Evolutionary conservation across 1,139 yeast species (phyloP), one percentile per base, ranked within the genome.

Genomic region (Starmera stellimalicola): DNA sequence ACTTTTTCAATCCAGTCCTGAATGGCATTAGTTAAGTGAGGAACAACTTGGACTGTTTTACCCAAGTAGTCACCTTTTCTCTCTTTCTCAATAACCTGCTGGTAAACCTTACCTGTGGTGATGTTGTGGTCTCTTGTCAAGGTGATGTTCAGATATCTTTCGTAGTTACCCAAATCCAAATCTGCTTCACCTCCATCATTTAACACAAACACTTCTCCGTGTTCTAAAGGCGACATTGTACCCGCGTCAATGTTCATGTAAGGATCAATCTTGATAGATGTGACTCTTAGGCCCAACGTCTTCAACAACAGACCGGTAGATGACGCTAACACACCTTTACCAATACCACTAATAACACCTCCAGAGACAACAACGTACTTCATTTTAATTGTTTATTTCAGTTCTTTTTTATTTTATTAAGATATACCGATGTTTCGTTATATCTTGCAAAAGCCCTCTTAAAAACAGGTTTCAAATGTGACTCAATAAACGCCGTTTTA

Each of bases 181-280:
- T 91, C 99, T 33, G 91, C 95, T 62, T 91, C 98, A 48, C 98
- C 99, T 61, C 99, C 99, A 58, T 91, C 99, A 58, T 91, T 83
- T 53, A 91, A 70, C 34, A 93, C 97, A 57, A 88, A 91, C 59
- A 95, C 95, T 61, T 91, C 99, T 44, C 99, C 99, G 56, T 91
- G 99, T 60, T 91, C 99, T 56, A 91, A 69, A 17, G 99, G 99
- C 29, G 95, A 84, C 98, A 91, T 91, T 35, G 99, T 91, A 50
- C 99, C 99, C 31, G 99, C 99, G 63, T 91, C 99, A 47, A 91
- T 85, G 64, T 91, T 91, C 94, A 91, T 84, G 63, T 91, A 91
- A 29, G 99, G 99, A 65, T 91, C 99, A 54, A 91, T 91, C 62
- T 91, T 91, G 66, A 93, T 91, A 12, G 97, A 87, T 6, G 98